Evolutionary conservation across 495 filamentous ascomycete species (phyloP).

Genomic region (Talaromyces proteolyticus): DNA sequence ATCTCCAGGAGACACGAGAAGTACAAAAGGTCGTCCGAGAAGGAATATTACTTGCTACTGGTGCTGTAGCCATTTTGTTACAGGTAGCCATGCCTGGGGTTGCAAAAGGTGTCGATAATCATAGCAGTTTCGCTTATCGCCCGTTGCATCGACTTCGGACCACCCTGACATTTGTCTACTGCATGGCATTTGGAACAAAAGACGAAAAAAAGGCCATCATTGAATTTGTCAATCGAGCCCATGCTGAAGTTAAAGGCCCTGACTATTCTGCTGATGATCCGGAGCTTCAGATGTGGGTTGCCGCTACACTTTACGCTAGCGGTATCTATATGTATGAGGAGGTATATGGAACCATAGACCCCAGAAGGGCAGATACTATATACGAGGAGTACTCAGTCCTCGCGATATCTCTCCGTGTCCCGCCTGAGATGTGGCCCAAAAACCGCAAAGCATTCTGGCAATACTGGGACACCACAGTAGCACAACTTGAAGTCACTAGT

Average conservation of each 20-base stretch:
- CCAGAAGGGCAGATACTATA: background rate
- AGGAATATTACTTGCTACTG: background rate
- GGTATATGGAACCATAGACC: background rate
- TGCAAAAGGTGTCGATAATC: background rate
- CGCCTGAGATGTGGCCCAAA: background rate
- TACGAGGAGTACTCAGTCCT: background rate
- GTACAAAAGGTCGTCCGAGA: background rate
- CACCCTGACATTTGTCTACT: background rate
- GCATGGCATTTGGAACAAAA: background rate
- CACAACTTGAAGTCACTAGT: background rate
- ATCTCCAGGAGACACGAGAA: background rate
- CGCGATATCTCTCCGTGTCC: background rate
- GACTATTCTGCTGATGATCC: background rate
- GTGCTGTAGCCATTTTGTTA: background rate
- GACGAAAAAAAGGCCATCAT: background rate
- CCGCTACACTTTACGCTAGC: background rate
- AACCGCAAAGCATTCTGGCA: background rate
- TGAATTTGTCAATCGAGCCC: background rate
- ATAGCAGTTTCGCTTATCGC: background rate
- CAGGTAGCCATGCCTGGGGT: background rate
- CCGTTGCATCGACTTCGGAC: background rate
- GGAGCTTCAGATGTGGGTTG: background rate
- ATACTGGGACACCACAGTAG: background rate
- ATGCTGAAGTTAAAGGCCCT: background rate
- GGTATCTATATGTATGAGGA: background rate